Base-by-base conservation (phyloP, 495 filamentous ascomycete species). In the Lindgomyces ingoldianus region DNA sequence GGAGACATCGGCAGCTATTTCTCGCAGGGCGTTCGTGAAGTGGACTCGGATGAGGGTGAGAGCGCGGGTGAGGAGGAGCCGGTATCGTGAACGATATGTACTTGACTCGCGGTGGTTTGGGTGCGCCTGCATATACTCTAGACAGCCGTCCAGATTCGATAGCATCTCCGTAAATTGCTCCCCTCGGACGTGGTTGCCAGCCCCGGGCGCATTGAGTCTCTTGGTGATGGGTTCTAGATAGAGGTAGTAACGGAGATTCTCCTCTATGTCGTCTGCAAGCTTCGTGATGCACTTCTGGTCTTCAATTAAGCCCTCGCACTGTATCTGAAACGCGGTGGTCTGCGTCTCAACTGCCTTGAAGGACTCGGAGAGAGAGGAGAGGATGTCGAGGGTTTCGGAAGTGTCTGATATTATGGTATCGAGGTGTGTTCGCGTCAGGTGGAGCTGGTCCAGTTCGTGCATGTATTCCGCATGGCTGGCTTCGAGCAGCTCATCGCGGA, bases 161-260 rank as follows among this genome's bases (percentile, higher is more conserved):
- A 98, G 76, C 81, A 97, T 93, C 60, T 96, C 89, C 10, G 85
- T 87, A 70, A 93, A 98, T 57, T 87, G 88, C 67, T 87, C 85
- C 61, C 85, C 87, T 53, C 90, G 87, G 41, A 93, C 91, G 45
- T 91, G 82, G 66, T 86, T 92, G 29, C 87, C 85, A 21, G 92
- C 91, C 14, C 92, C 91, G 9, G 95, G 94, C 22, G 92, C 92
- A 80, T 97, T 96, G 44, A 98, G 84, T 26, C 89, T 83, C 53
- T 91, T 83, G 11, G 92, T 96, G 50, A 93, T 90, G 51, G 89
- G 92, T 60, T 97, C 94, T 21, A 98, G 81, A 72, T 93, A 95
- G 21, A 87, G 84, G 72, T 97, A 99, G 73, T 96, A 96, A 65
- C 91, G 86, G 4, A 96, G 80, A 64, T 96, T 95, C 26, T 87